Evolutionary conservation across 108 stramenopile species (phyloP), one percentile per base, ranked within the genome.

Genomic region (Epipyxis sp.): DNA sequence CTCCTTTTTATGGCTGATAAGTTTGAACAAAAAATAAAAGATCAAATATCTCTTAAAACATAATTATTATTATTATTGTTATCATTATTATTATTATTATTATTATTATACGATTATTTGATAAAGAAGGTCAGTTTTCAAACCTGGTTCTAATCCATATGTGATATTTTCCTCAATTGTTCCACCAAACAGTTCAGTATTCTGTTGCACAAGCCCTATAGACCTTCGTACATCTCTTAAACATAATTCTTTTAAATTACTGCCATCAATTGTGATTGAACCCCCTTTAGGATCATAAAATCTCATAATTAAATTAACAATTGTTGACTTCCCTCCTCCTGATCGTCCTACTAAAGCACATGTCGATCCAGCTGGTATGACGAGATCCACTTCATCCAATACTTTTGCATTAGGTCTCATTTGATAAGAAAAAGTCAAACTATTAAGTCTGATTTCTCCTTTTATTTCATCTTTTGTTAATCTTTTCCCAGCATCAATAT

Each of bases 181-280:
- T n/a, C n/a, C n/a, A n/a, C n/a, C 90, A 69, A 93, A 93, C 44
- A 94, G 78, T 10, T 86, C 87, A 37, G 93, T 86, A 59, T 90
- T 86, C 83, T 98, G 98, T 20, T 92, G 91, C n/a, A 98, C 95
- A 1, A 96, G 85, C 59, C 95, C 94, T 1, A 99, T 84, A 62
- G 90, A 77, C 29, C 50, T 29, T 29, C 79, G 58, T 13, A 68
- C 59, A 0, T 41, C n/a, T 39, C 41, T 13, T 40, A 61, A 41
- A 58, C 54, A 35, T 10, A 84, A 32, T 1, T 58, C 78, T 61
- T 76, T 61, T 10, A 87, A 62, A 57, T 84, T 84, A 20, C 44
- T 27, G 16, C 89, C 88, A 65, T 88, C 88, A 1, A 89, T 27
- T 6, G 54, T 50, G 25, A 92, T 81, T 40, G 59, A 35, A 68